Conservation (phyloP, 768 basidiomycete genomes). For the Pleurotus eryngii region DNA sequence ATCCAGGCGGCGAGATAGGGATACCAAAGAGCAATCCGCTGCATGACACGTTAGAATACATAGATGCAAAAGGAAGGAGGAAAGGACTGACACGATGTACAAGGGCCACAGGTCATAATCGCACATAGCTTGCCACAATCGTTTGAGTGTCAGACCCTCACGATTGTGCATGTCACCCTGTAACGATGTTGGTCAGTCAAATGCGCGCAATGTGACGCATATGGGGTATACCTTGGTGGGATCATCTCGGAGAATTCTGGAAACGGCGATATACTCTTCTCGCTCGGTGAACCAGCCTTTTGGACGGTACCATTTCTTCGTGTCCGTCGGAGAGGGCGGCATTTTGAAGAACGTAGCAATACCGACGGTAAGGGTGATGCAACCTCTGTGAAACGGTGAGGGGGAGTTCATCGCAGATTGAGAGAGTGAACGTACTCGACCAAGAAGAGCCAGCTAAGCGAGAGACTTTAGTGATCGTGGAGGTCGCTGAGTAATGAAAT, state of each 20-base stretch:
- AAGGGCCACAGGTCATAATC: constrained; percentile 70
- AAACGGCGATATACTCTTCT: constrained; percentile 59
- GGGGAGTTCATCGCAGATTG: neutral
- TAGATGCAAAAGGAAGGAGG: neutral
- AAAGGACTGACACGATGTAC: constrained; percentile 44
- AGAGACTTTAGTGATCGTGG: neutral
- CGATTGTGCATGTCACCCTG: constrained; percentile 71
- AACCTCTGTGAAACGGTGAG: constrained; percentile 26
- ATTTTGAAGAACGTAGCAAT: constrained; percentile 53
- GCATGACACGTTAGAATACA: neutral
- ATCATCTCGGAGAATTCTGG: constrained; percentile 60
- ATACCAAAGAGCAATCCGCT: constrained; percentile 55
- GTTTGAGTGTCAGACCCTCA: constrained; percentile 47
- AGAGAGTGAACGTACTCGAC: constrained; percentile 34
- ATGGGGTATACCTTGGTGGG: constrained; percentile 43
- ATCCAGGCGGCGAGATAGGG: constrained; percentile 41
- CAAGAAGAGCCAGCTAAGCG: constrained; percentile 53
- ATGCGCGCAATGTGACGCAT: neutral
- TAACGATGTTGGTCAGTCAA: neutral
- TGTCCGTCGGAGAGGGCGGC: constrained; percentile 60
- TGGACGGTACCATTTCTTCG: constrained; percentile 53
- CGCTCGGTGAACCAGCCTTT: constrained; percentile 64
- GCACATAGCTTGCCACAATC: constrained; percentile 50
- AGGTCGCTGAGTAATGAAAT: neutral
- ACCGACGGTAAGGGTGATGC: constrained; percentile 52